phyloP scores from a whole-genome alignment of 2,329 filamentous ascomycete species.

The Calonectria pteridis region DNA sequence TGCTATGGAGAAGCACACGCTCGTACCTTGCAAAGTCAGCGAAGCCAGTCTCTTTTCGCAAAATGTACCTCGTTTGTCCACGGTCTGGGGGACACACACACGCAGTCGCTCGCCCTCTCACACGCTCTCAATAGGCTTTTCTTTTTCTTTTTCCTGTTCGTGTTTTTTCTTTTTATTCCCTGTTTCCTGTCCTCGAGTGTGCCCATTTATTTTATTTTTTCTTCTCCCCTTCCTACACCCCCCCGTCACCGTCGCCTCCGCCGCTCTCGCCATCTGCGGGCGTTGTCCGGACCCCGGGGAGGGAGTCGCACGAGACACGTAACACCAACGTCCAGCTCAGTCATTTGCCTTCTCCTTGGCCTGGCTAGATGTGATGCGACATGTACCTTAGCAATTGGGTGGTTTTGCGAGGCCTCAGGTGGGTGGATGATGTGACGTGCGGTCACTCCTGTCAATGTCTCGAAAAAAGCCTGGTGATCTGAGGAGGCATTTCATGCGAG shows the following conservation, averaged over 20 bases:
- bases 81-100: neutral
- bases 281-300: constrained; percentile 13
- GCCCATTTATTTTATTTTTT: constrained; percentile 1
- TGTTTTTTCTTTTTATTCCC: constrained; percentile 9
- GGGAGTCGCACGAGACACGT: constrained; percentile 3
- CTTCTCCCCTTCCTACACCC: neutral
- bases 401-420: neutral
- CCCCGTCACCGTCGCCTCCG: constrained; percentile 2
- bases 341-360: neutral
- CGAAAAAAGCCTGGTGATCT: neutral
- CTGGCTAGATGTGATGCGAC: neutral
- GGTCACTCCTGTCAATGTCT: constrained; percentile 6
- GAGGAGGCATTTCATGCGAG: constrained; percentile 10
- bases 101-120: neutral
- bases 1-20: constrained; percentile 9
- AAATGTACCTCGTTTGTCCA: constrained; percentile 16
- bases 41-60: constrained; percentile 3
- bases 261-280: constrained; percentile 5
- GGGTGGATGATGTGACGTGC: constrained; percentile 15
- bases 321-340: neutral
- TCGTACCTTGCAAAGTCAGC: neutral
- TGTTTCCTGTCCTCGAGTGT: neutral
- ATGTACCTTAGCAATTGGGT: constrained; percentile 20
- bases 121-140: constrained; percentile 21
- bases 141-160: constrained; percentile 18